phyloP scores from a whole-genome alignment of 441 rosid species.

The Euphorbia celastroides region DNA sequence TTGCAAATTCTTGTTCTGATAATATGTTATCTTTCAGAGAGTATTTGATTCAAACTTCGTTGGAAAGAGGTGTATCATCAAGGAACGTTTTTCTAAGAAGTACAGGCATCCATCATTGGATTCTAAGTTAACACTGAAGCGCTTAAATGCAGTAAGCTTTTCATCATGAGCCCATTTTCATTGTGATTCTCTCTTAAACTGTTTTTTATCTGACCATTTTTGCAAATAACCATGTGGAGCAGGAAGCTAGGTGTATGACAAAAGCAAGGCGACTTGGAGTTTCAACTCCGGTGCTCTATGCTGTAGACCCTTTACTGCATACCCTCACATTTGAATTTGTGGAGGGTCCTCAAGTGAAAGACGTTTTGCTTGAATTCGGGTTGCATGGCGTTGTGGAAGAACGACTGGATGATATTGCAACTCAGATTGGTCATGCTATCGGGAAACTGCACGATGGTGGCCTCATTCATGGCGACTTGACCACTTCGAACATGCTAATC shows the following conservation, averaged over 20 bases:
- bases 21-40: slow-evolving; percentile 44
- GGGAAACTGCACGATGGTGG: slow-evolving; percentile 94
- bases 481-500: slow-evolving; percentile 84
- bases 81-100: slow-evolving; percentile 93
- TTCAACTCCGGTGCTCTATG: slow-evolving; percentile 65
- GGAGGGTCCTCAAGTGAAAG: slow-evolving; percentile 67
- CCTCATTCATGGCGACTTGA: slow-evolving; percentile 90
- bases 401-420: slow-evolving; percentile 58
- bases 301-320: slow-evolving; percentile 62
- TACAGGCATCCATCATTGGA: slow-evolving; percentile 88
- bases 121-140: slow-evolving; percentile 73
- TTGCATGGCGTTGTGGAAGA: slow-evolving; percentile 51
- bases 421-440: slow-evolving; percentile 76
- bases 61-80: slow-evolving; percentile 63
- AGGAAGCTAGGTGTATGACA: slow-evolving; percentile 94
- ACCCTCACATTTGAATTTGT: slow-evolving; percentile 66
- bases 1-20: slow-evolving; percentile 11
- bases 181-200: background rate
- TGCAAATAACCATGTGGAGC: slow-evolving; percentile 15
- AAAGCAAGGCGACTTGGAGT: slow-evolving; percentile 90
- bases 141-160: slow-evolving; percentile 76
- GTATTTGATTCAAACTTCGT: slow-evolving; percentile 74
- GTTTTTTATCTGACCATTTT: background rate
- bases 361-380: slow-evolving; percentile 69
- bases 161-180: background rate